Conservation (phyloP, 305 asterid genomes). For the Ilex paraguariensis region DNA sequence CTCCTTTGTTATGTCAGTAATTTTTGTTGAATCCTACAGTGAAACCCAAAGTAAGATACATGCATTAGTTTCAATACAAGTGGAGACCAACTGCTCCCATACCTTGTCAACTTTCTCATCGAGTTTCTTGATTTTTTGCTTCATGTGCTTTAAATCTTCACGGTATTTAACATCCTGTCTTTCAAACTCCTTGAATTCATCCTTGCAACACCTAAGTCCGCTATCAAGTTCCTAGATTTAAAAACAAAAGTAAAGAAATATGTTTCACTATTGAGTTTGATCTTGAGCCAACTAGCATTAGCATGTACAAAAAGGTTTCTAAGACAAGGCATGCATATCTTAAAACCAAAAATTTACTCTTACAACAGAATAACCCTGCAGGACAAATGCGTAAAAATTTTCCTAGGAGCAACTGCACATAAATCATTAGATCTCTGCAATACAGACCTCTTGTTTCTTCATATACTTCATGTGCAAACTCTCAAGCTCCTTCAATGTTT, state of each 20-base stretch:
- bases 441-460: conserved; percentile 79
- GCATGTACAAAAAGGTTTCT: too few relatives aligned
- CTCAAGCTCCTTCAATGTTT: conserved; percentile 74
- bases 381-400: too few relatives aligned
- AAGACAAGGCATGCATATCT: too few relatives aligned
- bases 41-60: conserved; percentile 4
- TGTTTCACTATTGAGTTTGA: too few relatives aligned
- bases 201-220: conserved; percentile 57
- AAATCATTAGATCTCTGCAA: conserved; percentile 5
- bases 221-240: conserved; percentile 64
- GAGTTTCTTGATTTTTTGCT: conserved; percentile 77
- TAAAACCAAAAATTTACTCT: too few relatives aligned
- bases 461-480: conserved; percentile 57
- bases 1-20: conserved; percentile 57
- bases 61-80: neutral
- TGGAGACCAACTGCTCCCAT: conserved; percentile 10
- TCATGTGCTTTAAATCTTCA: conserved; percentile 79
- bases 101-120: conserved; percentile 88
- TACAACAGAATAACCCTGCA: too few relatives aligned
- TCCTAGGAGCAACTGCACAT: too few relatives aligned
- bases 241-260: neutral
- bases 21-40: conserved; percentile 66
- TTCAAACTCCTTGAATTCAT: conserved; percentile 89
- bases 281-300: too few relatives aligned
- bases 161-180: conserved; percentile 86